Evolutionary conservation across 257 asterid genomes (phyloP), one percentile per base, ranked within the genome.

Genomic region (Parsonsia alboflavescens): DNA sequence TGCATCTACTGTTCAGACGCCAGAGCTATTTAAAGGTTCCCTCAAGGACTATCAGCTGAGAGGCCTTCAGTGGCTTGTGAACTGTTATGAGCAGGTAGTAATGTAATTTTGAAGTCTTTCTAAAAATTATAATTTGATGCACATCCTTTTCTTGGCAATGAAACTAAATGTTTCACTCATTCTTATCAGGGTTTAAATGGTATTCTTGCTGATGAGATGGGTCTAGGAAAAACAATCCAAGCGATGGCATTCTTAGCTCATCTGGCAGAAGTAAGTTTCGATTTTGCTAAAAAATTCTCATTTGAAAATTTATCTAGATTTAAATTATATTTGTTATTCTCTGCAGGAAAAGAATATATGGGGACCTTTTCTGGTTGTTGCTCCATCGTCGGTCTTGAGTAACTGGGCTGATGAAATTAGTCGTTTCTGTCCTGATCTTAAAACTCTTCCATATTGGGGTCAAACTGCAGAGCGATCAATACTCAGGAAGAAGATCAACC

Each of bases 171-270:
- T 56, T 70, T 69, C 8, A 72, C 65, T 49, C 80, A 59, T 77
- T 16, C 36, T 70, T 76, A 22, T 59, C 77, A 93, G 97, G 97
- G 98, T 78, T 87, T 95, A 77, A 95, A 95, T 87, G 99, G 99
- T 79, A 95, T 95, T 85, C 97, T 95, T 84, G 99, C 99, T 84
- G 99, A 95, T 83, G 99, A 95, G 81, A 95, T 95, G 99, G 99
- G 99, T 45, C 89, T 95, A 63, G 99, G 99, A 24, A 95, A 95
- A 85, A 95, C 99, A 41, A 95, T 95, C 78, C 98, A 92, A 80
- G 98, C 99, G 79, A 95, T 95, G 97, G 97, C 98, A 72, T 92
- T 95, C 89, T 84, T 95, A 85, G 99, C 96, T 77, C 98, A 95
- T 85, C 86, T 95, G 82, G 99, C 98, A 42, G 99, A 94, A 91